These are phyloP conservation scores for Leishmania tarentolae DNA, from an alignment of 208 protist species.

Conservation along the genomic window DNA sequence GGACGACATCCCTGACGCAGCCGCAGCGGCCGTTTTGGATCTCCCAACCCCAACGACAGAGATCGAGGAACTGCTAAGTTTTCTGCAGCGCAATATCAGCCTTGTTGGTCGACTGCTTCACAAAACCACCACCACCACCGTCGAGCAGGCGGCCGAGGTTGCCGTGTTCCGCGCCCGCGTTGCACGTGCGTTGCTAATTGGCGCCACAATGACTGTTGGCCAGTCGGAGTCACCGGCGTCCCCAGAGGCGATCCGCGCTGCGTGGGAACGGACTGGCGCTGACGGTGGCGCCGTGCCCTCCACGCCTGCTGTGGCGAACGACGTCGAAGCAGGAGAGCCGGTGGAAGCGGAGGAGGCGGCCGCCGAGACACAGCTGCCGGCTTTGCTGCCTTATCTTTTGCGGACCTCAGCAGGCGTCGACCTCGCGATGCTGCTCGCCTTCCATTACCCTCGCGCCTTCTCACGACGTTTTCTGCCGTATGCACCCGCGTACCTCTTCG, in stretches of 20 bases:
- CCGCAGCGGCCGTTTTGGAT: slow-evolving; percentile 2
- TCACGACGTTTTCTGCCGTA: slow-evolving; percentile 59
- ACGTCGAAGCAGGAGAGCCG: not conserved
- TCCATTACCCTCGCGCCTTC: slow-evolving; percentile 50
- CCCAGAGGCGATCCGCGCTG: slow-evolving; percentile 12
- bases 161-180: slow-evolving; percentile 25
- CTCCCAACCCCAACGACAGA: slow-evolving; percentile 42
- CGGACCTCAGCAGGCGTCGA: slow-evolving; percentile 36
- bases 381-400: slow-evolving; percentile 77
- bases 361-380: slow-evolving; percentile 40
- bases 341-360: slow-evolving; percentile 31
- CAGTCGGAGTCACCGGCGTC: not conserved
- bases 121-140: slow-evolving; percentile 37
- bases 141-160: slow-evolving; percentile 33
- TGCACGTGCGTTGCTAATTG: slow-evolving; percentile 29
- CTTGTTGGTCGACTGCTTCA: slow-evolving; percentile 44
- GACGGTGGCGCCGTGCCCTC: slow-evolving; percentile 9
- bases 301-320: not conserved
- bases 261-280: slow-evolving; percentile 23
- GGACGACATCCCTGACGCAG: slow-evolving; percentile 2
- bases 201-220: not conserved
- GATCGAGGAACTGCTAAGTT: slow-evolving; percentile 53
- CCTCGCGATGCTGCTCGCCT: slow-evolving; percentile 38
- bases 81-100: slow-evolving; percentile 42
- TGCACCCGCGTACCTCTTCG: slow-evolving; percentile 42